These are phyloP conservation scores for Syncephalastrum monosporum DNA, from an alignment of 371 early-diverging fungal species.

Conservation along the genomic window DNA sequence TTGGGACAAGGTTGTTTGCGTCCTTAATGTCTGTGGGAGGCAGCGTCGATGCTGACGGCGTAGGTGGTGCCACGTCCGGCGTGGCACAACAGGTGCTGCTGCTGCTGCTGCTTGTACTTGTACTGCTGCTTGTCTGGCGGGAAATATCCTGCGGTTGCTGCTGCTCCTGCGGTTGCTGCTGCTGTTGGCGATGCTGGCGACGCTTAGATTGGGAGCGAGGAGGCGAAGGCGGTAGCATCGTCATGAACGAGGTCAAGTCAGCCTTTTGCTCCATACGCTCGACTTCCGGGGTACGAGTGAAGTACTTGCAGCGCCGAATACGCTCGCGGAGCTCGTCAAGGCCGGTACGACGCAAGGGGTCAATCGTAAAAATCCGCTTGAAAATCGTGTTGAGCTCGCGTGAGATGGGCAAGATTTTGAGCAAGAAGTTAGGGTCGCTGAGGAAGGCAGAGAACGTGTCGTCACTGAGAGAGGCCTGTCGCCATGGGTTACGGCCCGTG, in stretches of 20 bases:
- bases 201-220: slow-evolving; percentile 1
- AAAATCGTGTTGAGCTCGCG: slow-evolving; percentile 71
- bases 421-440: slow-evolving; percentile 57
- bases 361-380: slow-evolving; percentile 69
- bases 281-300: slow-evolving; percentile 48
- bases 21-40: too few species aligned
- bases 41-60: too few species aligned
- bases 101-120: too few species aligned
- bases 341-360: slow-evolving; percentile 68
- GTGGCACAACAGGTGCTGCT: too few species aligned
- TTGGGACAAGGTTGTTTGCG: too few species aligned
- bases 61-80: too few species aligned
- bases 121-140: too few species aligned
- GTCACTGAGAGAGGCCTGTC: slow-evolving; percentile 68
- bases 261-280: slow-evolving; percentile 15
- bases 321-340: slow-evolving; percentile 61
- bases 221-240: slow-evolving; percentile 2
- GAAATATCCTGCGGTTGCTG: neutral
- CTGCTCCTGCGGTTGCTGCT: neutral
- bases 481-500: slow-evolving; percentile 82
- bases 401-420: slow-evolving; percentile 69
- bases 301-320: slow-evolving; percentile 58
- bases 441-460: slow-evolving; percentile 74
- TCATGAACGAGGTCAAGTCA: slow-evolving; percentile 8
- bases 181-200: neutral